Base-by-base conservation (phyloP, 2,329 filamentous ascomycete genomes). In the Venturia asperata region DNA sequence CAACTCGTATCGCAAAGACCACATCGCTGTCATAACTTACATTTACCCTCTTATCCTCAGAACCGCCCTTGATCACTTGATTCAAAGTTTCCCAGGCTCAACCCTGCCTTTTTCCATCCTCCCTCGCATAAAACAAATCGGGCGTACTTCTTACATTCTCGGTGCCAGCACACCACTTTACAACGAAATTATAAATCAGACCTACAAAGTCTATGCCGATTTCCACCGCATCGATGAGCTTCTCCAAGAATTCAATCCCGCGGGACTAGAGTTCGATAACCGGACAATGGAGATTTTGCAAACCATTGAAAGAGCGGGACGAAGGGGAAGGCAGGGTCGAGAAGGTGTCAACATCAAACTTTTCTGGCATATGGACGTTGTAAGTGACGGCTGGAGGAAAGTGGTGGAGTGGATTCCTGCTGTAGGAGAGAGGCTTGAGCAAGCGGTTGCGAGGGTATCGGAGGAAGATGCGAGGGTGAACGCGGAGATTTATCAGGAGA, bases 131-230 rank as follows among this genome's bases (percentile, higher is more conserved):
- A 89, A 89, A 71, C 79, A 82, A 56, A 79, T 90, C 0, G 89
- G 89, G 1, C 81, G 88, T 1, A 82, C 84, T 0, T 88, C 87
- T 0, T 90, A 88, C 71, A 85, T 90, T 7, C 81, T 93, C 0
- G 89, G 88, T 61, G 87, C 85, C 6, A 86, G 86, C 21, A 88
- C 88, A 0, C 78, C 82, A 0, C 83, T 92, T 52, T 92, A 90
- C 78, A 87, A 88, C 71, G 80, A 84, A 61, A 80, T 91, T 42
- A 79, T 90, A 30, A 74, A 79, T 17, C 81, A 87, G 27, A 78
- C 85, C 65, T 90, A 87, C 84, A 74, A 77, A 42, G 82, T 84
- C 13, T 83, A 84, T 68, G 81, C 84, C 27, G 85, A 90, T 70
- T 78, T 85, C 1, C 68, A 71, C 3, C 79, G 79, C 0, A 82